Evolutionary conservation across 2,329 filamentous ascomycete species (phyloP), one percentile per base, ranked within the genome.

Genomic region (Ophidiomyces ophidiicola): DNA sequence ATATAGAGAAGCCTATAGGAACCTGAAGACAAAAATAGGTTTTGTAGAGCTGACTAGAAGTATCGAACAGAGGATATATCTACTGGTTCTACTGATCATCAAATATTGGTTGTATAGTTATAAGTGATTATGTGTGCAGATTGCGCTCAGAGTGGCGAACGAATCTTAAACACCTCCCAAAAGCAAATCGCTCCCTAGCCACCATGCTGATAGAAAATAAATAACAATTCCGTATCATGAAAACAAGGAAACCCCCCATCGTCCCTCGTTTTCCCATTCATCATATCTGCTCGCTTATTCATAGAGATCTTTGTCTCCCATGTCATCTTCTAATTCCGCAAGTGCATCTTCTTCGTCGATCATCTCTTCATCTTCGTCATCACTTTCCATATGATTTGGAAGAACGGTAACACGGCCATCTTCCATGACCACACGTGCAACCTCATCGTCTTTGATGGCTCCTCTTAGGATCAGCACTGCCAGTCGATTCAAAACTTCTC

Each of bases 401-500:
- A 90, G 55, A 1, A 98, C 85, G 2, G 76, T 66, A 43, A 96
- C 79, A 58, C 83, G 82, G 32, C 83, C 82, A 46, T 85, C 76
- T 20, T 80, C 72, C 44, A 96, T 70, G 32, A 83, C 77, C 17
- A 96, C 84, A 18, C 74, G 70, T 1, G 90, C 90, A 1, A 62
- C 65, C 66, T 98, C 90, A 30, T 87, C 87, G 49, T 98, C 88
- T 50, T 72, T 76, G 57, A 98, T 79, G 39, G 74, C 78, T 47
- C 85, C 85, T 47, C 86, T 76, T 17, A 98, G 71, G 47, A 98
- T 92, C 47, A 96, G 72, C 28, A 98, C 82, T 1, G 90, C 90
- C 47, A 98, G 68, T 35, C 80, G 78, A 63, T 98, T 98, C 53
- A 98, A 76, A 2, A 98, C 85, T 62, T 98, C 90, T 64, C 90